Evolutionary conservation across 1,284 basidiomycete genomes (phyloP), one percentile per base, ranked within the genome.

Genomic region (Grifola frondosa): DNA sequence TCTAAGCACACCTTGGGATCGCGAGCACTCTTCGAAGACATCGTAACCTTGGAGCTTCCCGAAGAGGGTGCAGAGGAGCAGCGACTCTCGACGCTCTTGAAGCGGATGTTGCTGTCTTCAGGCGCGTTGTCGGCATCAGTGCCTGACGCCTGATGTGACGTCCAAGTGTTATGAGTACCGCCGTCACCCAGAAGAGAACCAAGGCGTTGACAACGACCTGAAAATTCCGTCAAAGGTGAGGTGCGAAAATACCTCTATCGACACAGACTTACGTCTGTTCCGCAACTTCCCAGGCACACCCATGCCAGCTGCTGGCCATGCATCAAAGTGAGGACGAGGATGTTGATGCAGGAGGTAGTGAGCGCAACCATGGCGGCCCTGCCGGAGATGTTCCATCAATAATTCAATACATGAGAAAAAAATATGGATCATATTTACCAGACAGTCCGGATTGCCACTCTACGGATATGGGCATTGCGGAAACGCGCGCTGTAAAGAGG

Each of bases 271-370:
- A 77, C 77, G 54, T 80, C 78, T 11, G 60, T 63, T 5, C 71
- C 72, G 49, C 79, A 81, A 42, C 70, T 70, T 11, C 67, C 69
- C 2, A 82, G 63, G 53, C 77, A 80, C 13, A 81, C 67, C 73
- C 73, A 80, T 5, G 69, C 76, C 11, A 76, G 63, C 54, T 81
- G 69, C 24, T 63, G 57, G 6, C 79, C 78, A 30, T 77, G 59
- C 58, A 77, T 57, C 20, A 71, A 29, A 7, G 74, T 73, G 29
- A 82, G 63, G 12, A 79, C 57, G 15, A 69, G 58, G 39, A 80
- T 74, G 53, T 81, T 82, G 37, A 72, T 48, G 38, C 54, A 53
- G 5, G 58, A 63, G 8, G 73, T 74, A 5, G 64, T 64, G 2
- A 80, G 64, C 0, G 74, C 73, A 12, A 71, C 65, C 17, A 61